phyloP scores from a whole-genome alignment of 2,329 filamentous ascomycete species.

The Leptodontidium sp. region DNA sequence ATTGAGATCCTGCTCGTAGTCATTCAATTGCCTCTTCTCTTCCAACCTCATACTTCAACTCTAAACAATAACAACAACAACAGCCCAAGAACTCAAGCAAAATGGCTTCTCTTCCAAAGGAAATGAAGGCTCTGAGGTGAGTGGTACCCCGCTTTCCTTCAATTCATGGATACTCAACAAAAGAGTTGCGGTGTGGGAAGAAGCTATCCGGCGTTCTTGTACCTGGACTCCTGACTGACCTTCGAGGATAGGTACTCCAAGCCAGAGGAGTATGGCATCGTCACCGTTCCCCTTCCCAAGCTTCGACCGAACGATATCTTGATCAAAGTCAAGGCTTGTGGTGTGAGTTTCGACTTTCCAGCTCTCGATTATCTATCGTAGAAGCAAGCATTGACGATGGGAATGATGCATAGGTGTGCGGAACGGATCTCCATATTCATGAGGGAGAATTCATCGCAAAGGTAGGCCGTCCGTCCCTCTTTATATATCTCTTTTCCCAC shows the following conservation, averaged over 20 bases:
- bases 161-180: conserved; percentile 21
- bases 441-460: conserved; percentile 72
- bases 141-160: conserved; percentile 41
- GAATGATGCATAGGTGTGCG: conserved; percentile 31
- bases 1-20: background rate
- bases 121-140: conserved; percentile 68
- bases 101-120: conserved; percentile 49
- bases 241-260: conserved; percentile 60
- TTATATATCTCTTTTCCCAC: conserved; percentile 32
- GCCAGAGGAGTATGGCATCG: conserved; percentile 67
- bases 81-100: conserved; percentile 16
- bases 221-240: conserved; percentile 11
- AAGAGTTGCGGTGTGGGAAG: conserved; percentile 15
- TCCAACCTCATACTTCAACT: background rate
- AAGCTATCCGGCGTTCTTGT: background rate
- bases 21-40: background rate
- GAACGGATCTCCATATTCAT: conserved; percentile 63
- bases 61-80: background rate
- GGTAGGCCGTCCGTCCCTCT: conserved; percentile 46
- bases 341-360: conserved; percentile 60
- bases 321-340: conserved; percentile 73
- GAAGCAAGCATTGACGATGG: too few relatives aligned
- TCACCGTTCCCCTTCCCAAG: conserved; percentile 67
- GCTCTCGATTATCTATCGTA: conserved; percentile 54
- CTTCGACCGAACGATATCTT: conserved; percentile 46